Conservation (phyloP, 345 rosid species). For the Pistacia vera region DNA sequence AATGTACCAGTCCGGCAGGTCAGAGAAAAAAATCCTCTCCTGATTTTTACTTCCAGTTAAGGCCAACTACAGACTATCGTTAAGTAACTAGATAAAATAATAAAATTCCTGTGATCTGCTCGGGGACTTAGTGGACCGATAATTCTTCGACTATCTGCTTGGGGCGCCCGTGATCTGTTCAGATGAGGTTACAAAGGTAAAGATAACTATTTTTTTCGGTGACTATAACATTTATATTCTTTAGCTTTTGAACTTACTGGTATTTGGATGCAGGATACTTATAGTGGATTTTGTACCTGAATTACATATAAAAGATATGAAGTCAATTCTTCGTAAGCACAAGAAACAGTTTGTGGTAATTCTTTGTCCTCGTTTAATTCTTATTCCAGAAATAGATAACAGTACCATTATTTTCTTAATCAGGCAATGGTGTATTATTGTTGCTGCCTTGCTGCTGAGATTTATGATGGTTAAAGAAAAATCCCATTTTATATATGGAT, state of each 20-base stretch:
- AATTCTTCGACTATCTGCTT: conserved; percentile 87
- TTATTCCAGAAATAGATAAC: not conserved
- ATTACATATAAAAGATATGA: conserved; percentile 60
- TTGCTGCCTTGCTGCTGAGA: not conserved
- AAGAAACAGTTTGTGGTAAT: conserved; percentile 62
- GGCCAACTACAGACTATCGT: too few relatives aligned
- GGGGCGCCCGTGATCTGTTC: conserved; percentile 90
- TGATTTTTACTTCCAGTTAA: too few relatives aligned
- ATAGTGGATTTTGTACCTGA: conserved; percentile 81
- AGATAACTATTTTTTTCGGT: too few relatives aligned
- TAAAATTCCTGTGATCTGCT: too few relatives aligned
- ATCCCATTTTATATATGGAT: not conserved
- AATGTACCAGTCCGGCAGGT: too few relatives aligned
- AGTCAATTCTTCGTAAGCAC: conserved; percentile 61
- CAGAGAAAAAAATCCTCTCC: too few relatives aligned
- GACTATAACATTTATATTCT: not conserved
- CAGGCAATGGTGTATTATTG: not conserved
- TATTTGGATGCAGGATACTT: conserved; percentile 63
- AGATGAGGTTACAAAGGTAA: conserved; percentile 46
- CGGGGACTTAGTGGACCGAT: conserved; percentile 98
- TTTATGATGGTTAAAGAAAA: not conserved
- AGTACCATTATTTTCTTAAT: too few relatives aligned
- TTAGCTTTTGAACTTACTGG: conserved; percentile 17
- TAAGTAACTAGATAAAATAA: too few relatives aligned
- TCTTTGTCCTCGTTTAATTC: not conserved